Evolutionary conservation across 306 rosid species (phyloP).

Genomic region (Vicia villosa): DNA sequence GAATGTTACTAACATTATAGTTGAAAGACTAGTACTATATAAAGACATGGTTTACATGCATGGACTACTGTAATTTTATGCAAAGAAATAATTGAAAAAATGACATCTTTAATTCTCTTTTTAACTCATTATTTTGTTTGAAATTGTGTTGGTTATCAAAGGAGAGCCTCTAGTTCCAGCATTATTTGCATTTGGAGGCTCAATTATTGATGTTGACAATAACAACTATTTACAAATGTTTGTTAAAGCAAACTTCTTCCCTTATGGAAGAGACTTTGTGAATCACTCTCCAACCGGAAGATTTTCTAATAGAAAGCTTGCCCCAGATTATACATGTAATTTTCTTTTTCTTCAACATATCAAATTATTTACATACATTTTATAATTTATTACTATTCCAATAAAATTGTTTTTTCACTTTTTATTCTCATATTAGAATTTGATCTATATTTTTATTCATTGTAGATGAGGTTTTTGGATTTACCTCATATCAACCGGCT

Average conservation of each 20-base stretch:
- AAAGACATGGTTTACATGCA: no score
- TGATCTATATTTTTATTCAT: constrained; percentile 16
- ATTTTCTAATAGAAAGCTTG: constrained; percentile 75
- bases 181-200: constrained; percentile 75
- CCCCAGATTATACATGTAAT: constrained; percentile 62
- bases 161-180: constrained; percentile 75
- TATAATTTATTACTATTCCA: no score
- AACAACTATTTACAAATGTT: constrained; percentile 51
- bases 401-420: no score
- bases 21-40: no score
- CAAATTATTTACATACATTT: neutral
- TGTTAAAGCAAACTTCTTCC: constrained; percentile 62
- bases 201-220: constrained; percentile 67
- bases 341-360: neutral
- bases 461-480: constrained; percentile 50
- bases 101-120: constrained; percentile 41
- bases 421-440: no score
- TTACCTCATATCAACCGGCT: no score
- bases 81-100: constrained; percentile 19
- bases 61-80: no score
- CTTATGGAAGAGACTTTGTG: constrained; percentile 74
- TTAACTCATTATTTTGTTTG: constrained; percentile 35
- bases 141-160: constrained; percentile 29
- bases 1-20: no score
- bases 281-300: constrained; percentile 64